These are phyloP conservation scores for Prasinococcaceae sp. DNA, from an alignment of 139 green algal species.

Conservation along the genomic window DNA sequence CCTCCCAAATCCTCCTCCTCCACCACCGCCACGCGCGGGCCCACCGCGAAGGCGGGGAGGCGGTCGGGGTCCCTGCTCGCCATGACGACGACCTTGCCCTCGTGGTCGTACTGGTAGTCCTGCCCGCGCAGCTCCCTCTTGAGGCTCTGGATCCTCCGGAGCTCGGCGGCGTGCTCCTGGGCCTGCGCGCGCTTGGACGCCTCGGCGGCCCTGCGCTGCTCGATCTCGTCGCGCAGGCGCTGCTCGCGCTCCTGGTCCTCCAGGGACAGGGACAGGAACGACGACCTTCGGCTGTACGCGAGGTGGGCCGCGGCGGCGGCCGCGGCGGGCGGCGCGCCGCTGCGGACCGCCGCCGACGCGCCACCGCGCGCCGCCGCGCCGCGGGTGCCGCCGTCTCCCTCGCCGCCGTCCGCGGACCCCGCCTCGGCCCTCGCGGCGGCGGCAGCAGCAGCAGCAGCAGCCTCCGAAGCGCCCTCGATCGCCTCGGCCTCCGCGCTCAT, in stretches of 20 bases:
- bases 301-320: too few relatives aligned
- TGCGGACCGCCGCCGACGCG: too few relatives aligned
- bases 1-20: neutral
- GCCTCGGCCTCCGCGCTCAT: too few relatives aligned
- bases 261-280: slow-evolving; percentile 11
- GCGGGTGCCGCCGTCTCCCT: too few relatives aligned
- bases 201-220: slow-evolving; percentile 17
- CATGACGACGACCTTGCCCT: slow-evolving; percentile 31
- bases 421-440: too few relatives aligned
- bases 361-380: too few relatives aligned
- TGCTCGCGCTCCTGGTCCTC: slow-evolving; percentile 32
- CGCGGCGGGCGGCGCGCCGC: too few relatives aligned
- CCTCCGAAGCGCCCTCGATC: too few relatives aligned
- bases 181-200: slow-evolving; percentile 5
- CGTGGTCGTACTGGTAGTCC: slow-evolving; percentile 42
- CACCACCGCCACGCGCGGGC: slow-evolving; percentile 14
- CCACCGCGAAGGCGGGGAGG: slow-evolving; percentile 17
- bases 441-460: too few relatives aligned
- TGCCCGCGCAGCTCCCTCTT: slow-evolving; percentile 34
- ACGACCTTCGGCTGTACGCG: too few relatives aligned
- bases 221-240: slow-evolving; percentile 37
- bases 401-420: too few relatives aligned
- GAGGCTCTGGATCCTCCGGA: slow-evolving; percentile 14
- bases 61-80: slow-evolving; percentile 21
- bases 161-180: slow-evolving; percentile 28